Evolutionary conservation across 2,329 filamentous ascomycete genomes (phyloP).

Genomic region (Trichophyton verrucosum): DNA sequence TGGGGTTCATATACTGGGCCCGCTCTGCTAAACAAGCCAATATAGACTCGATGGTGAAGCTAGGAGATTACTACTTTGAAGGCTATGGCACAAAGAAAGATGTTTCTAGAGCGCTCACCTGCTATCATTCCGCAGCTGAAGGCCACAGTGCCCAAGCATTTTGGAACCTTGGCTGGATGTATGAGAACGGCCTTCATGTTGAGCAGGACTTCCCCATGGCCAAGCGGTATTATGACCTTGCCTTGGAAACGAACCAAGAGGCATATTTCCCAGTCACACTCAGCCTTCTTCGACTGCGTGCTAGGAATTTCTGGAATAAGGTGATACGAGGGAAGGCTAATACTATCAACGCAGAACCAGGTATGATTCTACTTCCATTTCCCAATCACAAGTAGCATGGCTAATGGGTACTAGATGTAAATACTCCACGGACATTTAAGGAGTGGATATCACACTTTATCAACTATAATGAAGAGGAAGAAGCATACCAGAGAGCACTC

Average conservation of each 20-base stretch:
- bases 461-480: conserved; percentile 54
- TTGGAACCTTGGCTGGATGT: conserved; percentile 98
- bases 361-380: conserved; percentile 39
- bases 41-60: conserved; percentile 88
- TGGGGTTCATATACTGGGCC: conserved; percentile 89
- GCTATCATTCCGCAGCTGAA: conserved; percentile 85
- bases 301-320: conserved; percentile 87
- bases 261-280: conserved; percentile 88
- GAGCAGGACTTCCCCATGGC: conserved; percentile 95
- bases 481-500: conserved; percentile 49
- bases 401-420: conserved; percentile 4
- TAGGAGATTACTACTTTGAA: conserved; percentile 91
- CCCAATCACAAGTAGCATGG: background rate
- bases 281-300: conserved; percentile 70
- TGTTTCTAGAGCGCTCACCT: conserved; percentile 76
- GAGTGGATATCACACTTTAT: conserved; percentile 86
- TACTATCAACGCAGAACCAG: conserved; percentile 77
- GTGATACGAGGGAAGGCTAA: conserved; percentile 84
- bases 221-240: conserved; percentile 90
- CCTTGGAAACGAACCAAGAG: conserved; percentile 80
- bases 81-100: conserved; percentile 64
- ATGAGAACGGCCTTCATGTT: conserved; percentile 87
- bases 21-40: conserved; percentile 87
- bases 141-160: conserved; percentile 87
- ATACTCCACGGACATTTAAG: conserved; percentile 55